Evolutionary conservation across 1,139 yeast genomes (phyloP).

Genomic region (Yamadazyma dendronema): DNA sequence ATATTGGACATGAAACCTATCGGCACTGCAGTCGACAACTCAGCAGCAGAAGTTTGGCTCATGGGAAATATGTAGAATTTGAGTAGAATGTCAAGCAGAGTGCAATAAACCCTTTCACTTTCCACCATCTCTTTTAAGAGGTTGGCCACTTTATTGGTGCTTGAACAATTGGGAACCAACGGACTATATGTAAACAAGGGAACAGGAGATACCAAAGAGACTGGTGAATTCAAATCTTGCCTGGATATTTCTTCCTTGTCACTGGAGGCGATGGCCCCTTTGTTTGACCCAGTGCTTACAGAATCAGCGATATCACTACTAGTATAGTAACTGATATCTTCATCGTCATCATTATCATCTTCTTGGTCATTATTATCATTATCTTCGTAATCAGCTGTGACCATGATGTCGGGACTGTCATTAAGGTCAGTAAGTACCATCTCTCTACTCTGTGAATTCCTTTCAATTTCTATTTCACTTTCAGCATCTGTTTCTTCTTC

Average conservation of each 20-base stretch:
- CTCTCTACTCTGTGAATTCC: too few species aligned
- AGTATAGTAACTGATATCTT: too few species aligned
- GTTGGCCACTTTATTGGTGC: slow-evolving; percentile 27
- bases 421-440: background rate
- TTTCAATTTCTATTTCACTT: too few species aligned
- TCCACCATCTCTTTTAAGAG: slow-evolving; percentile 46
- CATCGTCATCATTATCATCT: too few species aligned
- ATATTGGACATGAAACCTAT: slow-evolving; percentile 10
- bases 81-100: slow-evolving; percentile 39
- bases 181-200: slow-evolving; percentile 15
- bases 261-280: background rate
- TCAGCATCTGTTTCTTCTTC: too few species aligned
- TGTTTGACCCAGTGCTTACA: background rate
- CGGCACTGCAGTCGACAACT: slow-evolving; percentile 11
- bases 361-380: too few species aligned
- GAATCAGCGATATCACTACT: background rate
- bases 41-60: slow-evolving; percentile 6
- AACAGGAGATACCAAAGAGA: slow-evolving; percentile 23
- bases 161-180: background rate
- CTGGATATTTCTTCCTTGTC: background rate
- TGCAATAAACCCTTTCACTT: slow-evolving; percentile 47
- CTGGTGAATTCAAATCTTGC: slow-evolving; percentile 5
- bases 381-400: background rate
- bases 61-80: slow-evolving; percentile 37
- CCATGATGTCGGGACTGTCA: background rate